Percentiles rank a stretch among this genome's conserved stretches.
Evolutionary conservation across 2,329 filamentous ascomycete species (phyloP).

Genomic region (Xylaria sp.): DNA sequence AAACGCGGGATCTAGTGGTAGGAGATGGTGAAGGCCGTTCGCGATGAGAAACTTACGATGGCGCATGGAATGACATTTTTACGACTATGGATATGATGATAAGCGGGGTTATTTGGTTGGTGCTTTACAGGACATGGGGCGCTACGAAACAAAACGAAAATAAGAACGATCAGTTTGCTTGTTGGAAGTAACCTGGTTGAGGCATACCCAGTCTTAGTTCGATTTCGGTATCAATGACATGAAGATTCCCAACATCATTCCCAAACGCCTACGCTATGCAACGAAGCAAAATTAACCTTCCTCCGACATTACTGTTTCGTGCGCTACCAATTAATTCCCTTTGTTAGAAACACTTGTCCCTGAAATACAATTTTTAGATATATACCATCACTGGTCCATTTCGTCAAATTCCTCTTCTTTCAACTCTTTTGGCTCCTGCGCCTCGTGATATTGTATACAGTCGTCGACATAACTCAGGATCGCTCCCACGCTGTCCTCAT

Average conservation of each 20-base stretch:
- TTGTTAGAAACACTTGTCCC: background rate
- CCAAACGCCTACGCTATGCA: slow-evolving; percentile 48
- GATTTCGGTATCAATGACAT: slow-evolving; percentile 41
- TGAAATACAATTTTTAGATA: background rate
- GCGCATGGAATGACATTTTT: slow-evolving; percentile 32
- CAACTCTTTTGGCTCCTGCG: slow-evolving; percentile 50
- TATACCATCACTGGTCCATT: slow-evolving; percentile 29
- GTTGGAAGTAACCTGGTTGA: slow-evolving; percentile 21
- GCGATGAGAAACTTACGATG: slow-evolving; percentile 7
- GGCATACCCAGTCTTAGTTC: slow-evolving; percentile 26
- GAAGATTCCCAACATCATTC: slow-evolving; percentile 19
- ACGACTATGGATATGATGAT: slow-evolving; percentile 30
- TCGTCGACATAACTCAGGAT: slow-evolving; percentile 66
- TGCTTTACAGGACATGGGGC: slow-evolving; percentile 3
- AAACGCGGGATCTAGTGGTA: slow-evolving; percentile 33
- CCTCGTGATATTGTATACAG: slow-evolving; percentile 55
- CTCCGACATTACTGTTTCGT: background rate
- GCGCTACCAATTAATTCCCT: background rate
- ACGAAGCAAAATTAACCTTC: slow-evolving; percentile 20
- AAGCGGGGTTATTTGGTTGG: slow-evolving; percentile 2
- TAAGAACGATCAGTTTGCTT: slow-evolving; percentile 10
- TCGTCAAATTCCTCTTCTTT: slow-evolving; percentile 50
- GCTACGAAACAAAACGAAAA: slow-evolving; percentile 11
- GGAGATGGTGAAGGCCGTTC: slow-evolving; percentile 19
- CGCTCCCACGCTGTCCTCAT: slow-evolving; percentile 88